A percentile compares a stretch with the other conserved stretches of the same genome.
Evolutionary conservation across 805 yeast genomes (phyloP).

Genomic region (Metschnikowia sp.): DNA sequence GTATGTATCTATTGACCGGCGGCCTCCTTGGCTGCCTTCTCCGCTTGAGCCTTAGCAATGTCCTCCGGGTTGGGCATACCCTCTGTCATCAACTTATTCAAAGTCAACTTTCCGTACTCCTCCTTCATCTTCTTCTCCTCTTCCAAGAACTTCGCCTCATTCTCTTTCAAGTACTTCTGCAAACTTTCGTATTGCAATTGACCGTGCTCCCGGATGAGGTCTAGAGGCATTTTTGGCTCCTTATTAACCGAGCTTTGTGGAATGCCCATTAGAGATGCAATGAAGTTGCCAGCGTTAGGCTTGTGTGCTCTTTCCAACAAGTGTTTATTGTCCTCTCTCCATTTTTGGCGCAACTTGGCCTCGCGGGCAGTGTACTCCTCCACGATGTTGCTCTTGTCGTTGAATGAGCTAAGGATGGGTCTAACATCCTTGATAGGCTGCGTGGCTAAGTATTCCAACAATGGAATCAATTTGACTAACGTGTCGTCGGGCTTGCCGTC

Average conservation of each 20-base stretch:
- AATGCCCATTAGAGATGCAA: conserved; percentile 63
- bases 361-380: conserved; percentile 83
- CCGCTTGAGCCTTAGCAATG: conserved; percentile 41
- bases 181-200: conserved; percentile 82
- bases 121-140: conserved; percentile 87
- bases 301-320: conserved; percentile 25
- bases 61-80: conserved; percentile 78
- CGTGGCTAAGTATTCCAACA: conserved; percentile 91
- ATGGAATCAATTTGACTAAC: conserved; percentile 79
- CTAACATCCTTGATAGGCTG: conserved; percentile 85
- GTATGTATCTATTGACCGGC: conserved; percentile 3
- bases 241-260: conserved; percentile 43
- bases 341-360: conserved; percentile 64
- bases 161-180: conserved; percentile 57
- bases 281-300: conserved; percentile 48
- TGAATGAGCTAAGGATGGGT: conserved; percentile 74
- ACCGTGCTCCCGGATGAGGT: conserved; percentile 85
- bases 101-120: conserved; percentile 74
- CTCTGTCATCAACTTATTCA: conserved; percentile 81
- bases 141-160: conserved; percentile 65
- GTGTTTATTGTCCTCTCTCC: conserved; percentile 52
- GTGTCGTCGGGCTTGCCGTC: conserved; percentile 79
- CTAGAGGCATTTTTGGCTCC: conserved; percentile 78
- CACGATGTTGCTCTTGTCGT: conserved; percentile 62
- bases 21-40: conserved; percentile 21